Evolutionary conservation across 257 asterid genomes (phyloP).

Genomic region (Plantago ovata): DNA sequence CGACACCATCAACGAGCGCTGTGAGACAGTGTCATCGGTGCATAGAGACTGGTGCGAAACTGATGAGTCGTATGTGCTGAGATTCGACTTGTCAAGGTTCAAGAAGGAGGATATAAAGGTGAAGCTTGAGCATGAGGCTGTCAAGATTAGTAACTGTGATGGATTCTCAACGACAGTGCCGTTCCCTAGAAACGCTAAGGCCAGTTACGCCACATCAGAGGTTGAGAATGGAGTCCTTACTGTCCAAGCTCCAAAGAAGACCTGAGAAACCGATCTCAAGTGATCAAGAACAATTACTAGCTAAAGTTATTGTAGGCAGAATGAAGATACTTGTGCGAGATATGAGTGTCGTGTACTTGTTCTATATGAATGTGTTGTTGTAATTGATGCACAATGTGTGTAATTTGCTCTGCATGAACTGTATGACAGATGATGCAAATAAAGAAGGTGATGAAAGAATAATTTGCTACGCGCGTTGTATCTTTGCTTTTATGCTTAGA

Average conservation of each 20-base stretch:
- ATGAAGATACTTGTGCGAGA: background rate
- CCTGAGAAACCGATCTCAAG: too few relatives aligned
- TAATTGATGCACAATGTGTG: slow-evolving; percentile 3
- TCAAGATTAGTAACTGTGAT: slow-evolving; percentile 25
- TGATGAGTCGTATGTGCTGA: slow-evolving; percentile 34
- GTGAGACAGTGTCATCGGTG: background rate
- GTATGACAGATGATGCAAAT: background rate
- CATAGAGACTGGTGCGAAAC: slow-evolving; percentile 35
- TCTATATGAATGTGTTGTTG: slow-evolving; percentile 6
- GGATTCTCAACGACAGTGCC: slow-evolving; percentile 11
- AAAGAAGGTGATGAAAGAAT: background rate
- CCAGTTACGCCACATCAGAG: slow-evolving; percentile 1
- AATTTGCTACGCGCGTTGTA: background rate
- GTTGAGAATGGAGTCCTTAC: slow-evolving; percentile 2
- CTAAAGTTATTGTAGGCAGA: background rate
- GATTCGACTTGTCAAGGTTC: slow-evolving; percentile 31
- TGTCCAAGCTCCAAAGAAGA: slow-evolving; percentile 10
- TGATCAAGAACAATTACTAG: too few relatives aligned
- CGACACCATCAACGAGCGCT: slow-evolving; percentile 1
- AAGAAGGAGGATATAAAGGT: slow-evolving; percentile 39
- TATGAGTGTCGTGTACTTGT: background rate
- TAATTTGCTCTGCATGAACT: background rate
- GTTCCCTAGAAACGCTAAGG: slow-evolving; percentile 1
- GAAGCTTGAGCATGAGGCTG: slow-evolving; percentile 26
- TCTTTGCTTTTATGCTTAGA: background rate